These are phyloP conservation scores for Isabelozyma pseudorhagii DNA, from an alignment of 805 yeast species.

Conservation along the genomic window DNA sequence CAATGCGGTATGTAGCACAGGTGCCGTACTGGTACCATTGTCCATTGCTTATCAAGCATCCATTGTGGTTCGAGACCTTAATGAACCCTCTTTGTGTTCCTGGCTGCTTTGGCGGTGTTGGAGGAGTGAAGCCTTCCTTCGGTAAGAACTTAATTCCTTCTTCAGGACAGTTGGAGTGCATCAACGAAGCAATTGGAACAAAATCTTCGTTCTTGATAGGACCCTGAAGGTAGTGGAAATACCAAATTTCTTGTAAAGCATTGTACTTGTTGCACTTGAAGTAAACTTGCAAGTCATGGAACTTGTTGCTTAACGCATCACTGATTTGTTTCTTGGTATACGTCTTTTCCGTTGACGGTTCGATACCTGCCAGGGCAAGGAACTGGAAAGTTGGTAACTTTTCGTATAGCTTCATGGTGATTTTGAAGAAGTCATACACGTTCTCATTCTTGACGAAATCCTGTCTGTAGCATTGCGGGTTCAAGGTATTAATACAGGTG, in stretches of 20 bases:
- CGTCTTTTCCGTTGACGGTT: constrained; percentile 29
- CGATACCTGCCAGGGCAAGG: constrained; percentile 31
- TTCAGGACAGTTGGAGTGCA: constrained; percentile 62
- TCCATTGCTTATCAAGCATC: constrained; percentile 85
- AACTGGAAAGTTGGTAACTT: constrained; percentile 35
- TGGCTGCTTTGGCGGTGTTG: constrained; percentile 20
- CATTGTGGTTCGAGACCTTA: constrained; percentile 49
- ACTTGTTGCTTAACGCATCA: constrained; percentile 28
- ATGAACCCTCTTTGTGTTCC: constrained; percentile 31
- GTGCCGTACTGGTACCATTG: constrained; percentile 79
- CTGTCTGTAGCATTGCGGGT: constrained; percentile 30
- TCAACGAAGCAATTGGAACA: constrained; percentile 56
- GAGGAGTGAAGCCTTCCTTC: constrained; percentile 39
- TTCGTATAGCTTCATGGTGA: constrained; percentile 29
- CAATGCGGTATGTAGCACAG: constrained; percentile 71
- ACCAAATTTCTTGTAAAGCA: constrained; percentile 71
- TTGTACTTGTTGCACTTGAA: constrained; percentile 32
- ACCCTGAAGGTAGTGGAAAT: constrained; percentile 75
- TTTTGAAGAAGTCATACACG: constrained; percentile 26
- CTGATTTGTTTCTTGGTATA: constrained; percentile 30
- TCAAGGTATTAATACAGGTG: constrained; percentile 38
- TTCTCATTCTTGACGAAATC: constrained; percentile 16
- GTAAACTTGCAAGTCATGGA: constrained; percentile 29
- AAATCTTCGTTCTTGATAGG: constrained; percentile 63
- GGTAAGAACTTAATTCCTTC: constrained; percentile 70